Conservation (phyloP, 768 basidiomycete species). For the Auricularia heimuer region DNA sequence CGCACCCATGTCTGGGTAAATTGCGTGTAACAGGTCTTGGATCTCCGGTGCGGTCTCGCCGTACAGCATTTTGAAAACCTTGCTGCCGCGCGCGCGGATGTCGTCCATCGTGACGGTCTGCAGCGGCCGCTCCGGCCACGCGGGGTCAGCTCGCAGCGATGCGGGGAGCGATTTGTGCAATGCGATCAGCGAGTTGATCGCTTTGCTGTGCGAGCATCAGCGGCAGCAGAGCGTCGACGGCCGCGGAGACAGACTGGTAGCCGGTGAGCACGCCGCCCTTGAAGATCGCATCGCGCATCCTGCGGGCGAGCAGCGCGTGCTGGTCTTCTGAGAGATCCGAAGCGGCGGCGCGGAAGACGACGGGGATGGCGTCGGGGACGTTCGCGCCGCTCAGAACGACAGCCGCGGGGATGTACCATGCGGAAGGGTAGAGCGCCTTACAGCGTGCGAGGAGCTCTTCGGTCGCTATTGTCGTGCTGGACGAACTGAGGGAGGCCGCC, state of each 20-base stretch:
- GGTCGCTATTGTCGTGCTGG: no score
- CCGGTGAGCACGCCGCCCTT: slow-evolving; percentile 51
- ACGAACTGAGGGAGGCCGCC: no score
- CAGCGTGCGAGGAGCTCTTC: not conserved
- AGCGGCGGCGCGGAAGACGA: not conserved
- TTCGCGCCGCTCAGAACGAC: slow-evolving; percentile 52
- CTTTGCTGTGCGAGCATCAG: slow-evolving; percentile 19
- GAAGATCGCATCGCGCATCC: slow-evolving; percentile 40
- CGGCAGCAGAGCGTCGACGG: not conserved
- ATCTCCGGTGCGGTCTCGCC: slow-evolving; percentile 44
- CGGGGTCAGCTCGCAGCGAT: slow-evolving; percentile 34
- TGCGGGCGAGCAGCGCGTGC: not conserved
- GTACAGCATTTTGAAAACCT: slow-evolving; percentile 41
- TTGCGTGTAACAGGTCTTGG: slow-evolving; percentile 35
- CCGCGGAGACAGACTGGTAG: slow-evolving; percentile 16
- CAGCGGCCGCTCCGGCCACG: slow-evolving; percentile 29
- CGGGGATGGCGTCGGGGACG: slow-evolving; percentile 32
- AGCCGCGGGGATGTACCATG: slow-evolving; percentile 33
- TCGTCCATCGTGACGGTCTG: slow-evolving; percentile 28
- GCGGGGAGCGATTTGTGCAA: slow-evolving; percentile 44
- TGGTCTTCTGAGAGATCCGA: not conserved
- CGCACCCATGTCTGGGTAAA: slow-evolving; percentile 59
- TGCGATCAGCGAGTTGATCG: slow-evolving; percentile 47
- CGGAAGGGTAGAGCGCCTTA: not conserved
- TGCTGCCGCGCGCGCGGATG: slow-evolving; percentile 32